Evolutionary conservation across 148 eudicot species (phyloP), one percentile per base, ranked within the genome.

Genomic region (Vaccinium darrowii): DNA sequence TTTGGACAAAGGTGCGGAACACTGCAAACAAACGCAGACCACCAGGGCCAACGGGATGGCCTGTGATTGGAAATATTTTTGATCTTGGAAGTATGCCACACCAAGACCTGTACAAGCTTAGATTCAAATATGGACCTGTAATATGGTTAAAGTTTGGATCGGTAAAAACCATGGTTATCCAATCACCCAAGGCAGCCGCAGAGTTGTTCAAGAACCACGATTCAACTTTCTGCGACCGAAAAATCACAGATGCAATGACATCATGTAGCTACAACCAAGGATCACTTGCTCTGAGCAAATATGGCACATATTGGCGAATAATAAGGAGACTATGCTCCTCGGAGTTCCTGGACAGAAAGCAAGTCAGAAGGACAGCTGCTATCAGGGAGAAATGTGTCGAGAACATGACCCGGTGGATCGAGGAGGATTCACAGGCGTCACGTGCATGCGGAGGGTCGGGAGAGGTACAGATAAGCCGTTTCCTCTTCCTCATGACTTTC

Each of bases 401-500:
- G 10, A 83, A 85, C 19, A 43, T 43, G 47, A 43, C 7, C 47
- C 47, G 47, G 6, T 43, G 47, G 47, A 43, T 43, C 47, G 47
- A 43, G 47, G 47, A 43, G 47, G 47, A 43, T 43, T 43, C 47
- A 43, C 47, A 43, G 0, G 6, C 47, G 5, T 81, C 86, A 3
- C 79, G 3, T 2, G 18, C 25, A 13, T 5, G 1, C 2, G 87
- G 87, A 1, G 81, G 72, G 13, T 14, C 83, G 5, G 78, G 85
- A 0, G 88, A 81, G 47, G 47, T 43, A 3, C 80, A 87, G 6
- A 36, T 89, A 7, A 47, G 56, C 63, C 65, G 54, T 11, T 84
- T 84, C 53, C 78, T 88, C 21, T 88, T 90, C 57, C 87, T 90
- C 5, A 67, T 80, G 83, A 77, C 88, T 21, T 87, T 90, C 76